Evolutionary conservation across 305 asterid genomes (phyloP), one percentile per base, ranked within the genome.

Genomic region (Galium porrigens): DNA sequence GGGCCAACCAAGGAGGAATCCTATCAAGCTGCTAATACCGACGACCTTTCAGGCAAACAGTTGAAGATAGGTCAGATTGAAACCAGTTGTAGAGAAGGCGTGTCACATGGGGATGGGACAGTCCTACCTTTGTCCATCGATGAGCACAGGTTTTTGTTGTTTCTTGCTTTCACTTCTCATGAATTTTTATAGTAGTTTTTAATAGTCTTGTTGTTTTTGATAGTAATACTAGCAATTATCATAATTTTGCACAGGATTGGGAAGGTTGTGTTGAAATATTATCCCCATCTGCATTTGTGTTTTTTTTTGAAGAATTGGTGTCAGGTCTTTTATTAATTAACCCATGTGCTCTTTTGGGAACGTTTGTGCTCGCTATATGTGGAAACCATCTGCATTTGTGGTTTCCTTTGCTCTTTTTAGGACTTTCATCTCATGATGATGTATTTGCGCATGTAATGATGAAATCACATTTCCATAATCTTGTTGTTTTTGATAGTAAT

Each of bases 91-190:
- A 34, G 63, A 54, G 66, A 48, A 36, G 65, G n/a, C 61, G 56
- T 64, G 46, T n/a, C 56, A 1, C 61, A 27, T 51, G 27, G 30
- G 15, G 11, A 53, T 34, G 34, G 14, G 32, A 68, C 22, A 70
- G 72, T 68, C 37, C 64, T 2, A 51, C 61, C 65, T 53, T 74
- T 79, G 79, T 54, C 79, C 3, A 30, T 58, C 65, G 77, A 71
- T 49, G 82, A 77, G 73, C 77, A 71, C 51, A 68, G 72, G 82
- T 74, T 30, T 34, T n/a, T 6, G 46, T 30, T 58, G 36, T 44
- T 69, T 63, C 51, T 64, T 11, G 61, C 25, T 25, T 66, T 15
- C 37, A 12, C 30, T 37, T 61, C 17, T 41, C 53, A 34, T 65
- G 66, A 12, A 42, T 37, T 25, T 9, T 41, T 4, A 17, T 14